Evolutionary conservation across 2,329 filamentous ascomycete species (phyloP).

Genomic region (Lithohypha guttulata): DNA sequence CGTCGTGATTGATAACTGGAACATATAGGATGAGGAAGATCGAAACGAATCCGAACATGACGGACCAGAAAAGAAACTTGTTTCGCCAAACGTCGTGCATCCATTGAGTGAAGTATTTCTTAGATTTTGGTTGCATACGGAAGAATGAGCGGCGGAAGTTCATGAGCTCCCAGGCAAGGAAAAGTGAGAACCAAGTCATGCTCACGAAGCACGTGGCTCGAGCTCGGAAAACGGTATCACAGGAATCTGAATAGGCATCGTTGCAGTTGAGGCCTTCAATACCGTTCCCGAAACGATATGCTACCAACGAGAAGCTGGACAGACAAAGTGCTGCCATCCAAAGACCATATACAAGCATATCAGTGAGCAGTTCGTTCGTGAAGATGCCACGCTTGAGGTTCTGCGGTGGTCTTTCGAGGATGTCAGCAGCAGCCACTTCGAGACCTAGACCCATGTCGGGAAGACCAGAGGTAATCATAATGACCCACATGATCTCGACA

Average conservation of each 20-base stretch:
- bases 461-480: conserved; percentile 78
- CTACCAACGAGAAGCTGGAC: conserved; percentile 29
- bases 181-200: conserved; percentile 64
- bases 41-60: conserved; percentile 44
- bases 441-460: conserved; percentile 78
- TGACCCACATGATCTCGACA: conserved; percentile 83
- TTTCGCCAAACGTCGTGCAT: conserved; percentile 56
- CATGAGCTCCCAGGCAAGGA: conserved; percentile 68
- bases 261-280: conserved; percentile 52
- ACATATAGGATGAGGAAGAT: conserved; percentile 50
- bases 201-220: conserved; percentile 63
- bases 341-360: conserved; percentile 33
- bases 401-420: conserved; percentile 72
- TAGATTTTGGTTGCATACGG: conserved; percentile 31
- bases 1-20: conserved; percentile 51
- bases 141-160: conserved; percentile 63
- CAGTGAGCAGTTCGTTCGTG: conserved; percentile 30
- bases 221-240: conserved; percentile 58
- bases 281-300: conserved; percentile 29
- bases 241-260: conserved; percentile 41
- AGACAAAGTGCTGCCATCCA: conserved; percentile 39
- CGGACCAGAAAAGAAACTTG: conserved; percentile 57
- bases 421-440: conserved; percentile 61
- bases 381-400: conserved; percentile 36
- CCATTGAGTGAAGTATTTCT: conserved; percentile 54